These are phyloP conservation scores for Echinosophora koreensis DNA, from an alignment of 306 rosid genomes.

Conservation along the genomic window DNA sequence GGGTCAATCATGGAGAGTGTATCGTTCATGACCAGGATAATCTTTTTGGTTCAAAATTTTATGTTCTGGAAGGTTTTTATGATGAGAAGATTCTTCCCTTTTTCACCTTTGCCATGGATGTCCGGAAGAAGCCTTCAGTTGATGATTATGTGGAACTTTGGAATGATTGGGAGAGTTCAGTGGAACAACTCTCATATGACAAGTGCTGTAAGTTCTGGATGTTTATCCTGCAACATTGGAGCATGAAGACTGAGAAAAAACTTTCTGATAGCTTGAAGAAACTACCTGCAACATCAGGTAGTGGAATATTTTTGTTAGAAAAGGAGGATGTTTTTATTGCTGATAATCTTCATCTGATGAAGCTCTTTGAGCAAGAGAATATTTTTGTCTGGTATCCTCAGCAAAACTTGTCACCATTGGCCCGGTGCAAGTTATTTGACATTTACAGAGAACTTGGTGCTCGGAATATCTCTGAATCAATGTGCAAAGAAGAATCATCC, in stretches of 20 bases:
- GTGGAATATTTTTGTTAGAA: conserved; percentile 51
- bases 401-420: conserved; percentile 46
- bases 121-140: conserved; percentile 53
- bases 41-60: conserved; percentile 61
- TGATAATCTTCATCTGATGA: conserved; percentile 73
- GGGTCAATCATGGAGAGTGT: conserved; percentile 63
- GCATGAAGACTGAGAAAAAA: conserved; percentile 37
- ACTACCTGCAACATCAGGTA: conserved; percentile 58
- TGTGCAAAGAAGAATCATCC: conserved; percentile 53
- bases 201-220: conserved; percentile 74
- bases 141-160: conserved; percentile 71
- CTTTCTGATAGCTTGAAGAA: conserved; percentile 56
- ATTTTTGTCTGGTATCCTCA: conserved; percentile 86
- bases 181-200: conserved; percentile 46
- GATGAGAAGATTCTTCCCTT: conserved; percentile 50
- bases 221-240: conserved; percentile 54
- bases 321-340: conserved; percentile 66
- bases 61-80: conserved; percentile 56
- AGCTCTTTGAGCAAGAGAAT: conserved; percentile 57
- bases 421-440: conserved; percentile 56
- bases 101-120: conserved; percentile 56
- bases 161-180: conserved; percentile 72
- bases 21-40: conserved; percentile 61
- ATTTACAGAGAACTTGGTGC: conserved; percentile 74
- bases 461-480: conserved; percentile 62